Conservation (phyloP, 129 eudicot species). For the Saposhnikovia divaricata region DNA sequence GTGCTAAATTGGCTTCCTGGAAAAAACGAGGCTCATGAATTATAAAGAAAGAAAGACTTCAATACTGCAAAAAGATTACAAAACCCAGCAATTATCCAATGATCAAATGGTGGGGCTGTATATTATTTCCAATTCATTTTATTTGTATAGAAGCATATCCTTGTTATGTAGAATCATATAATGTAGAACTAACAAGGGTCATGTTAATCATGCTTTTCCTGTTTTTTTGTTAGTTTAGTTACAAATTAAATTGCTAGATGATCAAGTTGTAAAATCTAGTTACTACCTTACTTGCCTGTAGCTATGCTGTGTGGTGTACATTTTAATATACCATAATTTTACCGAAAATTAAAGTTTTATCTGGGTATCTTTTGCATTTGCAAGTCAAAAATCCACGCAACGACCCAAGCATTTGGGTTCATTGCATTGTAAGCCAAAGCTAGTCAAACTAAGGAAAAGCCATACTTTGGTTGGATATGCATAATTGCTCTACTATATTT, state of each 20-base stretch:
- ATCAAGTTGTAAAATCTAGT: background rate
- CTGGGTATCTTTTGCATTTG: no score
- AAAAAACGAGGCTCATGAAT: background rate
- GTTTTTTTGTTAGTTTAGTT: background rate
- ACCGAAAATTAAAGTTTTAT: background rate
- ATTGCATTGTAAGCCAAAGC: background rate
- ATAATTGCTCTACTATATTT: background rate
- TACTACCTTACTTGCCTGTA: background rate
- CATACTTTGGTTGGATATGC: background rate
- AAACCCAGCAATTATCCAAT: background rate
- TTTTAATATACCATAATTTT: background rate
- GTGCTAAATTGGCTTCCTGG: background rate
- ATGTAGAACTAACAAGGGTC: background rate
- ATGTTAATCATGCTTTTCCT: background rate
- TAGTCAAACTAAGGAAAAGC: background rate
- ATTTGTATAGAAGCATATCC: background rate
- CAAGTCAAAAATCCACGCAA: no score
- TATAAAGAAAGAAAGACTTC: background rate
- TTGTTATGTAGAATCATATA: background rate
- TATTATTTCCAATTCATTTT: background rate
- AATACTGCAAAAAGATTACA: background rate
- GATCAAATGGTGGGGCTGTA: background rate
- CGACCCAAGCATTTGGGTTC: background rate
- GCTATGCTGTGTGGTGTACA: background rate
- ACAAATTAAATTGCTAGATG: background rate